phyloP scores from a whole-genome alignment of 257 asterid species.

The Datura wrightii region DNA sequence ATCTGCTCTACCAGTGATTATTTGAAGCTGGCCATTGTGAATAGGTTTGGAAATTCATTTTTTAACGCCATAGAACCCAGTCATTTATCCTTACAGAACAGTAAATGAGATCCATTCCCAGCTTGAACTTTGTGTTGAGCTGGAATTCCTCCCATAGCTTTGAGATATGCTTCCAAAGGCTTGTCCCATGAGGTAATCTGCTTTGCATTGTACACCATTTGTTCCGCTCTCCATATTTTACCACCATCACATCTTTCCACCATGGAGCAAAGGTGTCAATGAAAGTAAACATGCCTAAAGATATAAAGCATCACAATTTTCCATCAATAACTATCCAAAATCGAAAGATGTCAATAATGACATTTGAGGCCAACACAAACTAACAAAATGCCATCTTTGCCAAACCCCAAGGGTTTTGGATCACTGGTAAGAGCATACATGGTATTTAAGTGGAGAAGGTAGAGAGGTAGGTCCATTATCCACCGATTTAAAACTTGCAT shows the following conservation, averaged over 20 bases:
- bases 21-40: neutral
- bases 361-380: too few species aligned
- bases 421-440: too few species aligned
- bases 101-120: neutral
- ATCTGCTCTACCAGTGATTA: neutral
- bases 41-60: neutral
- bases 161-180: neutral
- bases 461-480: too few species aligned
- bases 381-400: too few species aligned
- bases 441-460: too few species aligned
- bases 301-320: too few species aligned
- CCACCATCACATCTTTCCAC: neutral
- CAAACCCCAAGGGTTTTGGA: too few species aligned
- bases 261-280: neutral
- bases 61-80: neutral
- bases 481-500: too few species aligned
- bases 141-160: neutral
- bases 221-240: neutral
- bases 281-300: neutral
- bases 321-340: too few species aligned
- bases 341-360: too few species aligned
- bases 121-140: neutral
- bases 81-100: neutral
- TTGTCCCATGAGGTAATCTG: neutral
- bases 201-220: neutral